These are phyloP conservation scores for Monosporozyma yasuniensis DNA, from an alignment of 805 yeast species.

Conservation along the genomic window DNA sequence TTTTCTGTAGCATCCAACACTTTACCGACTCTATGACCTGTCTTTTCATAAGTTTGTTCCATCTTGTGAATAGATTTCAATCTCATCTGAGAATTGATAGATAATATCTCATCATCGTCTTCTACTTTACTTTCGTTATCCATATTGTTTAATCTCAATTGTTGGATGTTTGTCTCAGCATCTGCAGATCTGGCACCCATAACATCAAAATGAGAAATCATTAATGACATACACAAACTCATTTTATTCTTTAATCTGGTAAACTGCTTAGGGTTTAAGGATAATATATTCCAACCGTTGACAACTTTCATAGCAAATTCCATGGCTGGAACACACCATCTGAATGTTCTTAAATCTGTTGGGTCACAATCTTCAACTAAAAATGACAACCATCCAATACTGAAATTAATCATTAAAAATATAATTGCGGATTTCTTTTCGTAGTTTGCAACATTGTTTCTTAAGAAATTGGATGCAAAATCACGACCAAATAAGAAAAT, in stretches of 20 bases:
- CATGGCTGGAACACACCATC: conserved; percentile 93
- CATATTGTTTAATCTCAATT: conserved; percentile 24
- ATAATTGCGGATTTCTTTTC: conserved; percentile 57
- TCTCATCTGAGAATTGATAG: conserved; percentile 57
- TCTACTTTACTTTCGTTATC: conserved; percentile 31
- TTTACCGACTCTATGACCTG: conserved; percentile 59
- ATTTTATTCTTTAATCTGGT: conserved; percentile 65
- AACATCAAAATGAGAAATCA: conserved; percentile 92
- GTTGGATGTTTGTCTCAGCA: conserved; percentile 39
- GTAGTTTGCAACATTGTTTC: conserved; percentile 48
- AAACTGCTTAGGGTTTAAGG: conserved; percentile 71
- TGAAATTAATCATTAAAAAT: conserved; percentile 59
- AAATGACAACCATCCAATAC: conserved; percentile 87
- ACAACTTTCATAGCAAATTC: conserved; percentile 96
- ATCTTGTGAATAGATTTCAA: conserved; percentile 55
- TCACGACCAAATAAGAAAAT: conserved; percentile 74
- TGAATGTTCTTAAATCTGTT: conserved; percentile 79
- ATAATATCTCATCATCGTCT: conserved; percentile 45
- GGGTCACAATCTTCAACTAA: conserved; percentile 93
- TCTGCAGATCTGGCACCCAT: conserved; percentile 89
- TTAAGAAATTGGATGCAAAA: conserved; percentile 62
- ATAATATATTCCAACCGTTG: conserved; percentile 77
- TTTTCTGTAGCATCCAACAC: conserved; percentile 81
- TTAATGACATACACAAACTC: conserved; percentile 86
- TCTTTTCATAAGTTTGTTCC: conserved; percentile 42